phyloP scores from a whole-genome alignment of 768 basidiomycete species.

The Russula emetica region DNA sequence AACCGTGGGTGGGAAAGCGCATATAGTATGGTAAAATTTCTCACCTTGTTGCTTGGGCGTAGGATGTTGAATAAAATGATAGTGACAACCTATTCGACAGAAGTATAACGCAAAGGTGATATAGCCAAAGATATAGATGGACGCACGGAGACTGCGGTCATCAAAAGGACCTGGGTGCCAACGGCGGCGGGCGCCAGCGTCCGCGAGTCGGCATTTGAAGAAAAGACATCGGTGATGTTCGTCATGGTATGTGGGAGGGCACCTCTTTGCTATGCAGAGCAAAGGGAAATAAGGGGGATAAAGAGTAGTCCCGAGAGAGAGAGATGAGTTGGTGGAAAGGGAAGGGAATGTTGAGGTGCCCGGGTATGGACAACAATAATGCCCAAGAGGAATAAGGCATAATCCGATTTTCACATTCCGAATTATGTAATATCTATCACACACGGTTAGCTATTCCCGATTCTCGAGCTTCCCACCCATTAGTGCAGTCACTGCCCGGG shows the following conservation, averaged over 20 bases:
- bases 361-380: neutral
- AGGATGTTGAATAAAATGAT: conserved; percentile 76
- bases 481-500: conserved; percentile 52
- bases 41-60: conserved; percentile 84
- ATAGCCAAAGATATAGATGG: neutral
- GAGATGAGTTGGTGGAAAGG: neutral
- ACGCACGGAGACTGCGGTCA: conserved; percentile 69
- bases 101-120: conserved; percentile 7
- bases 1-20: neutral
- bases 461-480: conserved; percentile 40
- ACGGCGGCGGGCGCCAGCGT: conserved; percentile 79
- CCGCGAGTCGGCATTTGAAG: conserved; percentile 40
- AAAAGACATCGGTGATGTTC: conserved; percentile 35
- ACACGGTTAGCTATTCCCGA: conserved; percentile 33
- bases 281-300: neutral
- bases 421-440: conserved; percentile 1
- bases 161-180: conserved; percentile 69
- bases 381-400: neutral
- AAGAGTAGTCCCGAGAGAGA: neutral
- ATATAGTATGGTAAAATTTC: conserved; percentile 12
- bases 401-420: too few species aligned
- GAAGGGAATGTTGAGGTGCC: neutral
- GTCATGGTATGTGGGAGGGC: conserved; percentile 31
- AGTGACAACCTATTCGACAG: conserved; percentile 48
- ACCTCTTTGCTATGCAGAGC: neutral